Evolutionary conservation across 2,329 filamentous ascomycete genomes (phyloP).

Genomic region (Sporothrix phasma): DNA sequence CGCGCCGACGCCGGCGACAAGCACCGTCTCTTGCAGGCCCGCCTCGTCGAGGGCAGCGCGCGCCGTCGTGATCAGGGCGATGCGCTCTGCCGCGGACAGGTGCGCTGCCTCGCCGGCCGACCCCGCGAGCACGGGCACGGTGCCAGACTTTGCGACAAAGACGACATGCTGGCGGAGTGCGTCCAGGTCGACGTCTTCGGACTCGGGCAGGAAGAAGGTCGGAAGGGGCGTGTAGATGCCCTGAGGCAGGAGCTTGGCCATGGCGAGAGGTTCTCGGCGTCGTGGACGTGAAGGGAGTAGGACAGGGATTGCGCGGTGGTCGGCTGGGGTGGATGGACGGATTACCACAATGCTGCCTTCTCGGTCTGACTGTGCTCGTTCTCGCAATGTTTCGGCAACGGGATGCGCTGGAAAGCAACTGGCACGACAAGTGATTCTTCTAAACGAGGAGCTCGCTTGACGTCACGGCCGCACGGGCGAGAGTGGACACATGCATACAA

Average conservation of each 20-base stretch:
- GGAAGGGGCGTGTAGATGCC: constrained; percentile 18
- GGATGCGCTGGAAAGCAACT: too few relatives aligned
- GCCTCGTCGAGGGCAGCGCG: constrained; percentile 13
- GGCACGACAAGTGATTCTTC: too few relatives aligned
- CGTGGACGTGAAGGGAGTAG: too few relatives aligned
- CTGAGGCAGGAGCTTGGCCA: constrained; percentile 5
- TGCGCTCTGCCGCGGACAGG: constrained; percentile 12
- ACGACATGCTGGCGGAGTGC: constrained; percentile 11
- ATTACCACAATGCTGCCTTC: too few relatives aligned
- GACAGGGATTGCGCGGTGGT: background rate
- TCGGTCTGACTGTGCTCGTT: too few relatives aligned
- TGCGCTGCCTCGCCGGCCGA: constrained; percentile 15
- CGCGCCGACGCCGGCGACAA: constrained; percentile 37
- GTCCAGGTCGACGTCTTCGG: constrained; percentile 13
- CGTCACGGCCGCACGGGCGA: too few relatives aligned
- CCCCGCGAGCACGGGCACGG: constrained; percentile 12
- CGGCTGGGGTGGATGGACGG: background rate
- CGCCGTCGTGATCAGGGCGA: constrained; percentile 4
- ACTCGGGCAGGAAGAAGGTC: constrained; percentile 9
- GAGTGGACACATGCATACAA: too few relatives aligned
- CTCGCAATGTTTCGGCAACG: too few relatives aligned
- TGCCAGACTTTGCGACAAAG: constrained; percentile 12
- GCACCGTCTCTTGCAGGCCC: constrained; percentile 28
- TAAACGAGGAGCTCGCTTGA: too few relatives aligned
- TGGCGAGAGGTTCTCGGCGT: background rate